Evolutionary conservation across 306 rosid genomes (phyloP).

Genomic region (Cyamopsis tetragonoloba): DNA sequence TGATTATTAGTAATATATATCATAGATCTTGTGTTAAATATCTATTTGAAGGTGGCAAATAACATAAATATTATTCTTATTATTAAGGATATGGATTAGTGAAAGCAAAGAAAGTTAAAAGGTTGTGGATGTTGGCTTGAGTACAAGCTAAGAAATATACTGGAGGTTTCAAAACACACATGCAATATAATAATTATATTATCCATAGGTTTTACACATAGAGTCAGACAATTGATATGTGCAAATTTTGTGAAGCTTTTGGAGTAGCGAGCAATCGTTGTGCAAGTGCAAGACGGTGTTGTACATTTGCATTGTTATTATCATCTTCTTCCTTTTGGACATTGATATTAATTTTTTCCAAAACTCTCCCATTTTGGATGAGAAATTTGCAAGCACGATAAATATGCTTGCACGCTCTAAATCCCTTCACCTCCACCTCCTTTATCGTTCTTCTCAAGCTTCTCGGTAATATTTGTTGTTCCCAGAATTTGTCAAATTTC

Average conservation of each 20-base stretch:
- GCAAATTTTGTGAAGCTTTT: background rate
- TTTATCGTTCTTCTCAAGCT: constrained; percentile 10
- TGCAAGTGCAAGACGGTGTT: background rate
- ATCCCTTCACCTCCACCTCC: constrained; percentile 24
- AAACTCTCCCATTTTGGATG: background rate
- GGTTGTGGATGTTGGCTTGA: no score
- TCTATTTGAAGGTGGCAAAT: no score
- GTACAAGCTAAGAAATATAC: no score
- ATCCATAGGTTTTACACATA: no score
- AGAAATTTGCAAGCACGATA: background rate
- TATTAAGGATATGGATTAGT: no score
- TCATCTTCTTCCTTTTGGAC: background rate
- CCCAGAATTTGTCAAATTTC: background rate
- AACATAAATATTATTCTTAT: no score
- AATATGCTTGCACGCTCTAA: background rate
- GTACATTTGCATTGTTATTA: background rate
- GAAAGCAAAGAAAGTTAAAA: no score
- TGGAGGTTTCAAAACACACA: no score
- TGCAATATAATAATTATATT: no score
- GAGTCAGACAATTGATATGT: constrained; percentile 10
- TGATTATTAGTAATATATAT: no score
- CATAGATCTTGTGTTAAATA: no score
- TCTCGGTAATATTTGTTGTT: rapidly evolving
- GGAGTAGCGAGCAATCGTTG: rapidly evolving
- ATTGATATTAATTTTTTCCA: constrained; percentile 1